Base-by-base conservation (phyloP, 23 red algal genomes). In the Gracilaria domingensis region DNA sequence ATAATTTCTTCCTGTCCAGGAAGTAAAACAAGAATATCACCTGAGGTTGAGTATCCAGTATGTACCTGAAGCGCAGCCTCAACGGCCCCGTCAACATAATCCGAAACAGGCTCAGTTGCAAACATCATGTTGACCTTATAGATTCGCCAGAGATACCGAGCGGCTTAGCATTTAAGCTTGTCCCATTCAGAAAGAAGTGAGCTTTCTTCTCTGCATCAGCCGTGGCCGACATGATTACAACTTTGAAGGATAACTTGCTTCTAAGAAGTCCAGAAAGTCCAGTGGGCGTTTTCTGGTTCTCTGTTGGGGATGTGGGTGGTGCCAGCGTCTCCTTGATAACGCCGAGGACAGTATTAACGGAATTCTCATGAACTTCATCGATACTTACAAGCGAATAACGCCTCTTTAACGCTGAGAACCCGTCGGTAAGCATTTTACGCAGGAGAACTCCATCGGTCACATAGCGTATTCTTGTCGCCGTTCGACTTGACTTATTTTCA, bases 281-380 rank as follows among this genome's bases (percentile, higher is more conserved):
- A 18, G 75, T 81, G 12, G 28, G 39, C 47, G 86, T 18, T 24
- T 75, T 84, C 62, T 74, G 42, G 29, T 89, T 71, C 36, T 58
- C 81, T 1, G 39, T 26, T 0, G 30, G 51, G 3, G 48, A 34
- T 36, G 35, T 40, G 12, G 86, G 48, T 37, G 79, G 39, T 28
- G 54, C 39, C 8, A 92, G 62, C 8, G 86, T 80, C 53, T 78
- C 45, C 79, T 95, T 98, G 29, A 94, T 70, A 28, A 96, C 83
- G 32, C 88, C 97, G 5, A 99, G 45, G 7, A 96, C 37, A 71
- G 97, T 99, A 57, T 93, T 88, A 0, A 99, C 61, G 11, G 94
- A 80, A 51, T 94, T 86, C 58, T 99, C 97, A 83, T 99, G 97
- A 9, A 94, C 97, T 87, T 99, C 97, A 93, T 99, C 97, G 35